These are phyloP conservation scores for Sclerotinia sclerotiorum DNA, from an alignment of 2,329 filamentous ascomycete species.

Conservation along the genomic window DNA sequence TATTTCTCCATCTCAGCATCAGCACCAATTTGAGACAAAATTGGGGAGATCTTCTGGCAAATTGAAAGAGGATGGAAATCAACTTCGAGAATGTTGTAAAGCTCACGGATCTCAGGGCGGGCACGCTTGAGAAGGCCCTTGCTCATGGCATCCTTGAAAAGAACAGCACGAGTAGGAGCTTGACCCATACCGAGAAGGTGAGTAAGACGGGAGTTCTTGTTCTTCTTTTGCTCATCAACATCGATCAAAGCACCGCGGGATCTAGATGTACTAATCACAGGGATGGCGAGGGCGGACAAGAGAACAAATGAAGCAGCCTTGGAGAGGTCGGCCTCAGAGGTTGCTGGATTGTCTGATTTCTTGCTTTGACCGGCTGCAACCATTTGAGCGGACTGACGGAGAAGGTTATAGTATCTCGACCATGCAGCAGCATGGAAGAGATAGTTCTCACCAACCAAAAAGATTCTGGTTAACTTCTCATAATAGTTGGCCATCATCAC, in stretches of 20 bases:
- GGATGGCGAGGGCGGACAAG: slow-evolving; percentile 92
- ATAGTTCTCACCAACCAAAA: slow-evolving; percentile 98
- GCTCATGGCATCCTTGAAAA: slow-evolving; percentile 95
- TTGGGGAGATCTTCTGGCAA: slow-evolving; percentile 98
- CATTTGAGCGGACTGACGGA: slow-evolving; percentile 83
- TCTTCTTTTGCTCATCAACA: slow-evolving; percentile 95
- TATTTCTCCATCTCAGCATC: slow-evolving; percentile 98
- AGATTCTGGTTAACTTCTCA: slow-evolving; percentile 97
- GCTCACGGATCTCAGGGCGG: slow-evolving; percentile 89
- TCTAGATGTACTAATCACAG: slow-evolving; percentile 96
- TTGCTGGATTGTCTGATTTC: slow-evolving; percentile 91
- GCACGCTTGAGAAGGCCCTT: slow-evolving; percentile 93
- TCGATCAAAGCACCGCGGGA: slow-evolving; percentile 95
- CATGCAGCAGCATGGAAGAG: slow-evolving; percentile 98
- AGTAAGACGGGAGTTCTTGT: slow-evolving; percentile 96
- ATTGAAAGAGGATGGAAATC: slow-evolving; percentile 99
- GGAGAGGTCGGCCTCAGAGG: slow-evolving; percentile 85
- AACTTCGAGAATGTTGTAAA: slow-evolving; percentile 98
- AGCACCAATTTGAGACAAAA: slow-evolving; percentile 86
- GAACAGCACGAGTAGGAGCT: slow-evolving; percentile 80
- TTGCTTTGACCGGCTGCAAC: slow-evolving; percentile 82
- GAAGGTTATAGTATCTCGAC: slow-evolving; percentile 95
- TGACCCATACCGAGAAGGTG: slow-evolving; percentile 92
- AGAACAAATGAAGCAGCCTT: slow-evolving; percentile 95
- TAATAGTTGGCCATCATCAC: slow-evolving; percentile 99